A percentile compares a stretch with the other conserved stretches of the same genome.
These are phyloP conservation scores for Cucurbitaria berberidis DNA, from an alignment of 2,329 filamentous ascomycete species.

Conservation along the genomic window DNA sequence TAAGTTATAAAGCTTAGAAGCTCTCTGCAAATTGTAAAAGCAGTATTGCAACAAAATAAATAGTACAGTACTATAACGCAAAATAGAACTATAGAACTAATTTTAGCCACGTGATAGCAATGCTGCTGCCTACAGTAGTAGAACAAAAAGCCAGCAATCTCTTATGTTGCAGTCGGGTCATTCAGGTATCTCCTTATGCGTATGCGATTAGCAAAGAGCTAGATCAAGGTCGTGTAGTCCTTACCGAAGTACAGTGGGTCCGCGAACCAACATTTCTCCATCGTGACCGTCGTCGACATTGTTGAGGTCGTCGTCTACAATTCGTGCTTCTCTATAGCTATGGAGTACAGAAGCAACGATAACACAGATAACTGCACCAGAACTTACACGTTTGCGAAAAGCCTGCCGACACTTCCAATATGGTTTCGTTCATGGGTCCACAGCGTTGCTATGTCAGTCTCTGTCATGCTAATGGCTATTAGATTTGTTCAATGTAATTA, in stretches of 20 bases:
- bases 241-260: conserved; percentile 31
- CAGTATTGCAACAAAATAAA: no score
- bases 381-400: conserved; percentile 15
- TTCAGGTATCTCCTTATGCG: conserved; percentile 31
- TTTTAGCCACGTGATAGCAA: no score
- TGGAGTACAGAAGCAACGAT: not conserved
- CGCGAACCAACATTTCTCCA: conserved; percentile 36
- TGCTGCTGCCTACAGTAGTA: no score
- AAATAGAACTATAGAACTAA: no score
- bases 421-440: conserved; percentile 12
- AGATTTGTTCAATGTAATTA: not conserved
- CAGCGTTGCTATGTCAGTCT: conserved; percentile 21
- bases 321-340: conserved; percentile 20
- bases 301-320: conserved; percentile 37
- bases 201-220: not conserved
- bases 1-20: no score
- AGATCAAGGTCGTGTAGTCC: not conserved
- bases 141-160: no score
- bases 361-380: no score
- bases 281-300: conserved; percentile 35
- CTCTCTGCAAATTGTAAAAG: no score
- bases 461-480: conserved; percentile 20
- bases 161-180: conserved; percentile 35
- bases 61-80: no score
- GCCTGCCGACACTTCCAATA: conserved; percentile 23